phyloP scores from a whole-genome alignment of 2,329 filamentous ascomycete species.

The Talaromyces sp. region DNA sequence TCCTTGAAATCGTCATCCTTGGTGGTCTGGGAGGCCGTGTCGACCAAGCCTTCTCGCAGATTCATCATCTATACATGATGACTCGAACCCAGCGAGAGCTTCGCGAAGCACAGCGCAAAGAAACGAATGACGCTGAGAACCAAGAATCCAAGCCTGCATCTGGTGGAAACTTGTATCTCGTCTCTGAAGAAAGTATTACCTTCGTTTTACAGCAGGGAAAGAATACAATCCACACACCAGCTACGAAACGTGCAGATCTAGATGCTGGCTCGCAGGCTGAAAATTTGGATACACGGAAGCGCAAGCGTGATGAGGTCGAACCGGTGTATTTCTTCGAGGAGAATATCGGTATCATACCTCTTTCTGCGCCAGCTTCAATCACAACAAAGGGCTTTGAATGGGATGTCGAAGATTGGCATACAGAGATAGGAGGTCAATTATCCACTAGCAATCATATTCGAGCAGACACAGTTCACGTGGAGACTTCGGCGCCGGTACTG shows the following conservation, averaged over 20 bases:
- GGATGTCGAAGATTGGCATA: conserved; percentile 84
- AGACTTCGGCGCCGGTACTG: conserved; percentile 66
- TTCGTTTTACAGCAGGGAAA: conserved; percentile 73
- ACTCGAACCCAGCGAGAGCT: conserved; percentile 37
- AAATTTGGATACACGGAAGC: conserved; percentile 2
- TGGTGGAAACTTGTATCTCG: conserved; percentile 70
- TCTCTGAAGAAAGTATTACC: conserved; percentile 79
- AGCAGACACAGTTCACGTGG: conserved; percentile 61
- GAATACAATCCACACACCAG: conserved; percentile 69
- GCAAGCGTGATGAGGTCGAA: conserved; percentile 18
- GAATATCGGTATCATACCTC: conserved; percentile 82
- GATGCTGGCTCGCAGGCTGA: neutral
- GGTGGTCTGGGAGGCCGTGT: conserved; percentile 88
- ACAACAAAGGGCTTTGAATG: conserved; percentile 82
- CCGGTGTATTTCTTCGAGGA: conserved; percentile 63
- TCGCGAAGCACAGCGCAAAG: conserved; percentile 4
- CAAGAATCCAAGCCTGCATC: neutral
- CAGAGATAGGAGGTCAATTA: conserved; percentile 70
- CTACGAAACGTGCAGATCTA: conserved; percentile 30
- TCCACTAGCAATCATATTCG: conserved; percentile 82
- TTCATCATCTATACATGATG: conserved; percentile 75
- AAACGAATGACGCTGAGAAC: neutral
- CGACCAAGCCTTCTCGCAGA: conserved; percentile 86
- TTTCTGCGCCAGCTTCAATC: conserved; percentile 78
- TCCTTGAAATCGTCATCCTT: conserved; percentile 71